These are phyloP conservation scores for Hyaloperonospora arabidopsidis DNA, from an alignment of 352 stramenopile genomes.

Conservation along the genomic window DNA sequence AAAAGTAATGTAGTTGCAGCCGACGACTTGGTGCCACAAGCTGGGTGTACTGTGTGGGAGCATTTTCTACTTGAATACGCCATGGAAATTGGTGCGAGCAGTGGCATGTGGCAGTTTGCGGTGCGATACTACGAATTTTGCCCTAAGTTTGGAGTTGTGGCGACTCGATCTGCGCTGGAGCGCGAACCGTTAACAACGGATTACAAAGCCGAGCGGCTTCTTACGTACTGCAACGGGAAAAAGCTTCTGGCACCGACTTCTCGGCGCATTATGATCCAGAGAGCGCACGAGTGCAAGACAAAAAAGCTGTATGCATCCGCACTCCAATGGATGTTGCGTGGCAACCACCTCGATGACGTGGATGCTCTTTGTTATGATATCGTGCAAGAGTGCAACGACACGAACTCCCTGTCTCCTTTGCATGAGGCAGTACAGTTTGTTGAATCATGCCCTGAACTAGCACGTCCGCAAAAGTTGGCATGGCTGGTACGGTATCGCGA, in stretches of 20 bases:
- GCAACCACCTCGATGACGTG: slow-evolving; percentile 45
- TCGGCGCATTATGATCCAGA: slow-evolving; percentile 29
- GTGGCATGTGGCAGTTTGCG: slow-evolving; percentile 59
- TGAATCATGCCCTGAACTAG: slow-evolving; percentile 36
- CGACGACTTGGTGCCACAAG: slow-evolving; percentile 35
- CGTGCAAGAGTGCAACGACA: slow-evolving; percentile 37
- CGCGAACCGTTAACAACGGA: slow-evolving; percentile 47
- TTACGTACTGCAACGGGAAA: slow-evolving; percentile 49
- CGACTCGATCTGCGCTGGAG: slow-evolving; percentile 34
- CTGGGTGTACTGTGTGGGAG: slow-evolving; percentile 46
- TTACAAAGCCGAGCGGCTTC: slow-evolving; percentile 49
- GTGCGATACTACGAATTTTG: slow-evolving; percentile 61
- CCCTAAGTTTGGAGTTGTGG: slow-evolving; percentile 37
- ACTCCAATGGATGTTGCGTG: slow-evolving; percentile 61
- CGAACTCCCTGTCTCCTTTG: slow-evolving; percentile 35
- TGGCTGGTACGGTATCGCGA: slow-evolving; percentile 71
- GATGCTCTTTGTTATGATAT: slow-evolving; percentile 52
- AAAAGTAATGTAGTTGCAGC: slow-evolving; percentile 43
- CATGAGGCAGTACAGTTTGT: slow-evolving; percentile 69
- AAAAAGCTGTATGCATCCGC: slow-evolving; percentile 36
- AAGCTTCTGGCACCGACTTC: slow-evolving; percentile 30
- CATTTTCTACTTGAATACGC: slow-evolving; percentile 62
- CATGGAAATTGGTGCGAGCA: slow-evolving; percentile 50
- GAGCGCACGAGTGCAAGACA: slow-evolving; percentile 36
- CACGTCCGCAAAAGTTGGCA: slow-evolving; percentile 38